These are phyloP conservation scores for Hansenula lynferdii DNA, from an alignment of 1,139 yeast genomes.

Conservation along the genomic window DNA sequence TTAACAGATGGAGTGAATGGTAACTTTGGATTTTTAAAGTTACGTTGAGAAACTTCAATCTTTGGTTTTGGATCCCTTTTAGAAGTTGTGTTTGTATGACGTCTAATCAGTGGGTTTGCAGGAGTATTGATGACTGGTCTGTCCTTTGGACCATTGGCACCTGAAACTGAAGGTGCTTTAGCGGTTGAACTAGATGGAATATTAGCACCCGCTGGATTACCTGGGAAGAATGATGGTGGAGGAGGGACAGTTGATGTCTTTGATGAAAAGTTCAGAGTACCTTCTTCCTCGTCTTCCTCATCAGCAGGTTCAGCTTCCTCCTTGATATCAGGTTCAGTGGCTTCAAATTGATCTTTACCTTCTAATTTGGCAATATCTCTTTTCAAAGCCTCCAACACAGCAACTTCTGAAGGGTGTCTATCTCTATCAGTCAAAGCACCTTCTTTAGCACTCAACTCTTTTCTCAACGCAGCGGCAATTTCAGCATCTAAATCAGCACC, in stretches of 20 bases:
- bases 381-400: conserved; percentile 2
- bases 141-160: not conserved
- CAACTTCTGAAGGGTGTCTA: conserved; percentile 4
- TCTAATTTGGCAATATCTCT: not conserved
- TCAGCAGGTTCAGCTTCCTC: conserved; percentile 4
- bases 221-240: conserved; percentile 4
- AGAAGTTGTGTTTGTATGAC: conserved; percentile 22
- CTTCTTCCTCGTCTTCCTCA: conserved; percentile 4
- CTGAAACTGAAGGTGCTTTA: not conserved
- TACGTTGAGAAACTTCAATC: conserved; percentile 42
- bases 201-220: conserved; percentile 1
- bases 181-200: conserved; percentile 4
- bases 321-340: conserved; percentile 1
- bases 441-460: conserved; percentile 1
- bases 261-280: not conserved
- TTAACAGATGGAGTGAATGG: conserved; percentile 55
- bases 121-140: conserved; percentile 7
- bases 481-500: conserved; percentile 4
- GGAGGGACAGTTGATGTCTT: not conserved
- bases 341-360: conserved; percentile 1
- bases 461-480: conserved; percentile 1
- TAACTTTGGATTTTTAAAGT: conserved; percentile 30
- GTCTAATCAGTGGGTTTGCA: conserved; percentile 18
- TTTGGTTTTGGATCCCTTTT: conserved; percentile 31
- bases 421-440: conserved; percentile 4